Evolutionary conservation across 257 asterid genomes (phyloP).

Genomic region (Petunia secreta): DNA sequence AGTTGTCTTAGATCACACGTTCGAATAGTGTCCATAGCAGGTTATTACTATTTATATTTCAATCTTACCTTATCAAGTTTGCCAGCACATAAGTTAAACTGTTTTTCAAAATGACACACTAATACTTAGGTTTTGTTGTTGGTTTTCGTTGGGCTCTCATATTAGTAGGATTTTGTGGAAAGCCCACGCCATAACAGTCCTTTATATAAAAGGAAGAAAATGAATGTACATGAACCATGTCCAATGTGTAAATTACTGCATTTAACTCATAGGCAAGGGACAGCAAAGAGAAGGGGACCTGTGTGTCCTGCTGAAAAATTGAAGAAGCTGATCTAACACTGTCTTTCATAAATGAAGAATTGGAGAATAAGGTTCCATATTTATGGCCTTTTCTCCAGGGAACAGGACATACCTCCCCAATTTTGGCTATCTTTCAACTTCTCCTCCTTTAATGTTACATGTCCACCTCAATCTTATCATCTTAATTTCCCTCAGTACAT

Average conservation of each 20-base stretch:
- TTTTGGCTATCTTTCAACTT: slow-evolving; percentile 5
- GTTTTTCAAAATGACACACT: no score
- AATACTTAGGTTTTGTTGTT: not conserved
- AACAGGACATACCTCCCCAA: slow-evolving; percentile 1
- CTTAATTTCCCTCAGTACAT: not conserved
- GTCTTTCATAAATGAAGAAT: not conserved
- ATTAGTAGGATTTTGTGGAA: not conserved
- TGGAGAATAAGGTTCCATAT: slow-evolving; percentile 17
- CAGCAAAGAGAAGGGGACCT: not conserved
- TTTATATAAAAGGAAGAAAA: not conserved
- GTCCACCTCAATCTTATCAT: not conserved
- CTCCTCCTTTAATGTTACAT: not conserved
- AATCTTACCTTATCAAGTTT: no score
- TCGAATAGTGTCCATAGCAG: no score
- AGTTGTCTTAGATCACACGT: no score
- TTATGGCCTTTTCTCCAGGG: not conserved
- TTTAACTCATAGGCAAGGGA: not conserved
- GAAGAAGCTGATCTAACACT: slow-evolving; percentile 17
- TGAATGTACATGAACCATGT: not conserved
- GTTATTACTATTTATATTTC: no score
- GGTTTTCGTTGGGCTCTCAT: not conserved
- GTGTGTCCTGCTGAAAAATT: not conserved
- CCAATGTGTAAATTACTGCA: not conserved
- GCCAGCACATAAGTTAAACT: no score
- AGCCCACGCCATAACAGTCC: no score